These are phyloP conservation scores for Coemansia sp. DNA, from an alignment of 371 early-diverging fungal genomes.

Conservation along the genomic window DNA sequence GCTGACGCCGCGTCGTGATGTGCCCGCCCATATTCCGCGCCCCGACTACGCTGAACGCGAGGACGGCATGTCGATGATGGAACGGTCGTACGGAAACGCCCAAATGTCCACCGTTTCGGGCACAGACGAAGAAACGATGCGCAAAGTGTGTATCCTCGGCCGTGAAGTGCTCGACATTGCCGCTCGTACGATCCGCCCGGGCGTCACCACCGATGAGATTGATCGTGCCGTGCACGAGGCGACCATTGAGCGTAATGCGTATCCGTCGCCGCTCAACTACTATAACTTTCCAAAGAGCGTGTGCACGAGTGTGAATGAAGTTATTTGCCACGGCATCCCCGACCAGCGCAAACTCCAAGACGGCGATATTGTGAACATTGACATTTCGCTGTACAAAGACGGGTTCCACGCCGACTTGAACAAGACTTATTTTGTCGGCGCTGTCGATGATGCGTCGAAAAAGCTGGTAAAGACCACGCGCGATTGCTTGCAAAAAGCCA, in stretches of 20 bases:
- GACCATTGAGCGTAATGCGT: conserved; percentile 67
- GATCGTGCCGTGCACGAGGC: conserved; percentile 70
- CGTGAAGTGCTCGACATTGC: conserved; percentile 62
- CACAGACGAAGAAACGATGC: conserved; percentile 77
- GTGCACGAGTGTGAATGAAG: conserved; percentile 81
- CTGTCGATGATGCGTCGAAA: conserved; percentile 67
- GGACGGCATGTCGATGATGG: conserved; percentile 66
- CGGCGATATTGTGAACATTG: conserved; percentile 90
- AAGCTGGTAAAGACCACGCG: conserved; percentile 67
- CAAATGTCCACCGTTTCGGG: conserved; percentile 66
- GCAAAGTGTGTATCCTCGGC: conserved; percentile 74
- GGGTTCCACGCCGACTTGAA: conserved; percentile 86
- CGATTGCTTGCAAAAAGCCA: conserved; percentile 72
- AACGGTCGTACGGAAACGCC: conserved; percentile 62
- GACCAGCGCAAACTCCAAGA: conserved; percentile 72
- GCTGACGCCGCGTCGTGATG: conserved; percentile 68
- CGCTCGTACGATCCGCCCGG: conserved; percentile 55
- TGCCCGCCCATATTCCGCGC: conserved; percentile 70
- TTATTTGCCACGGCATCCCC: conserved; percentile 90
- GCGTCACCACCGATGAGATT: conserved; percentile 73
- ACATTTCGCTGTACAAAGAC: conserved; percentile 65
- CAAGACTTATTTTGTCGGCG: conserved; percentile 78
- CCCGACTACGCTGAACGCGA: conserved; percentile 78
- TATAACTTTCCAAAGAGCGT: conserved; percentile 81
- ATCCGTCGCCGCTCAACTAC: conserved; percentile 87